These are phyloP conservation scores for Leptographium radiaticola DNA, from an alignment of 2,329 filamentous ascomycete genomes.

Conservation along the genomic window DNA sequence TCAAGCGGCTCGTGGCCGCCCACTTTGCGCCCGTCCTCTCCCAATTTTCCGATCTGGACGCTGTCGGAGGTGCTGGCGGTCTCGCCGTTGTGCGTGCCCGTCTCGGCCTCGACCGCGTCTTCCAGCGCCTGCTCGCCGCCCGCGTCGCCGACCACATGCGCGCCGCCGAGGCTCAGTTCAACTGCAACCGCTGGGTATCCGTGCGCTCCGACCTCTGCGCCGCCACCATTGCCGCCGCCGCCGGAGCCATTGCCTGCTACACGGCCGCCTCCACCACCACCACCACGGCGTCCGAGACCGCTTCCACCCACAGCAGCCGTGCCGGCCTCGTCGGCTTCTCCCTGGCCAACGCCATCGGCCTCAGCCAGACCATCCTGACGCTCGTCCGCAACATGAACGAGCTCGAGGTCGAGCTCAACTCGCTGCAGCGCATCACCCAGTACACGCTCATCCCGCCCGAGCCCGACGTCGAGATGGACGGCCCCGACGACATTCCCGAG, in stretches of 20 bases:
- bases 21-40: constrained; percentile 41
- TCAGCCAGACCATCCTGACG: constrained; percentile 37
- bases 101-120: constrained; percentile 13
- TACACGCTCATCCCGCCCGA: constrained; percentile 8
- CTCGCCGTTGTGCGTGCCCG: constrained; percentile 39
- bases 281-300: background rate
- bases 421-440: constrained; percentile 20
- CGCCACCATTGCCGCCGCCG: constrained; percentile 77
- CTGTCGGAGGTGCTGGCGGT: constrained; percentile 15
- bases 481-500: background rate
- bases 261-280: constrained; percentile 9
- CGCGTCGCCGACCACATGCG: constrained; percentile 17
- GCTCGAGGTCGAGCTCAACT: constrained; percentile 43
- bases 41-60: constrained; percentile 28
- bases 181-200: constrained; percentile 80
- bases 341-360: constrained; percentile 38
- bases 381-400: constrained; percentile 42
- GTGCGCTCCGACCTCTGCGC: constrained; percentile 78
- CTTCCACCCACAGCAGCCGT: constrained; percentile 7
- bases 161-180: constrained; percentile 27
- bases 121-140: constrained; percentile 17
- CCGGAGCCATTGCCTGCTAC: constrained; percentile 49
- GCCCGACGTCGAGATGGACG: background rate
- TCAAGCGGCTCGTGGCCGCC: constrained; percentile 27
- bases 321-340: constrained; percentile 44